phyloP scores from a whole-genome alignment of 2,329 filamentous ascomycete genomes.

The Metarhizium robertsii region DNA sequence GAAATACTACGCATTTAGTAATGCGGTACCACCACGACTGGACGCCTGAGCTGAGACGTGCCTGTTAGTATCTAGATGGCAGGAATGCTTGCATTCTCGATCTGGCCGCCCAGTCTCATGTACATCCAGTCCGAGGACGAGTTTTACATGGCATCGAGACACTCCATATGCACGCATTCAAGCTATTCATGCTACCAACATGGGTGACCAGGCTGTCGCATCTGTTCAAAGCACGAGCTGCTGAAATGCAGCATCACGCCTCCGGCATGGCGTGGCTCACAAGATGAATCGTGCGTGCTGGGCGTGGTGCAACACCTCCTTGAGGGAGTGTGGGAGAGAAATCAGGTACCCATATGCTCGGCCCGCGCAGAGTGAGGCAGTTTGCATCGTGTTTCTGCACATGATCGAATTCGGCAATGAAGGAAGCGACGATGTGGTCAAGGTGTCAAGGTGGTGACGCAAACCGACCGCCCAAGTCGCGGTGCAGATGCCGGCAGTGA shows the following conservation, averaged over 20 bases:
- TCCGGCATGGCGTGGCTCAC: neutral
- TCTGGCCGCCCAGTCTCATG: neutral
- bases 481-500: too few relatives aligned
- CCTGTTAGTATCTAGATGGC: neutral
- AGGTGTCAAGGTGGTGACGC: neutral
- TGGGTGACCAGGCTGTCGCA: neutral
- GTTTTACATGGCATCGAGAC: neutral
- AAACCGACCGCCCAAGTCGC: too few relatives aligned
- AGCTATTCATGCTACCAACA: neutral
- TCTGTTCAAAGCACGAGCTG: neutral
- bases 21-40: neutral
- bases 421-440: neutral
- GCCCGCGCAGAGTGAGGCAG: neutral
- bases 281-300: neutral
- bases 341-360: neutral
- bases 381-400: slow-evolving; percentile 1
- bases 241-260: neutral
- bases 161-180: neutral
- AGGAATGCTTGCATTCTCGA: neutral
- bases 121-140: neutral
- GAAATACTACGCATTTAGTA: neutral
- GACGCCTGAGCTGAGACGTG: neutral
- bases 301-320: neutral
- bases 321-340: neutral
- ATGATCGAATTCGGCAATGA: neutral